These are phyloP conservation scores for Aspergillus sp. DNA, from an alignment of 2,329 filamentous ascomycete species.

Conservation along the genomic window DNA sequence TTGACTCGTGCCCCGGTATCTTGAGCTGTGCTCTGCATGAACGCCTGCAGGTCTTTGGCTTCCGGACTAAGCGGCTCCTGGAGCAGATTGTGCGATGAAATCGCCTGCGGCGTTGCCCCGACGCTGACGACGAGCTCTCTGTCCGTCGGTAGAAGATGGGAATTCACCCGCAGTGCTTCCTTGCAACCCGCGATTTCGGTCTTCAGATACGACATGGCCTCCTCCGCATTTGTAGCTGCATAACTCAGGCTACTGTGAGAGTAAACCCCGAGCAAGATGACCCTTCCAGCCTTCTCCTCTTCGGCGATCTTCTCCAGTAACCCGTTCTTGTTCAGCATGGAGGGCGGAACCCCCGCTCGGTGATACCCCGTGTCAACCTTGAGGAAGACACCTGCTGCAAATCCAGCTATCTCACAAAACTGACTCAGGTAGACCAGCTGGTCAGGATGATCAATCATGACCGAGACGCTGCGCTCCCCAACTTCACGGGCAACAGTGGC, in stretches of 20 bases:
- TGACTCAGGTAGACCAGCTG: conserved; percentile 56
- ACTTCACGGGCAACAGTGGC: conserved; percentile 56
- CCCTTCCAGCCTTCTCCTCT: conserved; percentile 25
- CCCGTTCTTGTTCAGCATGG: conserved; percentile 40
- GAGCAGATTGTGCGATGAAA: conserved; percentile 61
- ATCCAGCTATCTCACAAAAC: conserved; percentile 44
- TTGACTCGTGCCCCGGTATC: conserved; percentile 26
- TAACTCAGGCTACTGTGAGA: conserved; percentile 74
- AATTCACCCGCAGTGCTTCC: conserved; percentile 26
- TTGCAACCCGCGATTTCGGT: conserved; percentile 57
- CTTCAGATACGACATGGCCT: conserved; percentile 60
- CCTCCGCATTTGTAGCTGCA: conserved; percentile 50
- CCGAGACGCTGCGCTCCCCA: conserved; percentile 55
- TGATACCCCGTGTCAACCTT: conserved; percentile 74
- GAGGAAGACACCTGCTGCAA: conserved; percentile 59
- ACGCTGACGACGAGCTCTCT: conserved; percentile 60
- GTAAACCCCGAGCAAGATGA: conserved; percentile 64
- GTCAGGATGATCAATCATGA: conserved; percentile 68
- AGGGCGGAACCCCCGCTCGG: conserved; percentile 64
- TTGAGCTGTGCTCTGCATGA: conserved; percentile 20
- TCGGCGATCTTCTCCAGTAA: conserved; percentile 28
- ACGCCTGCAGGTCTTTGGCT: conserved; percentile 23
- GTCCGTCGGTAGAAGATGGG: conserved; percentile 11
- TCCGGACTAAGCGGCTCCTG: conserved; percentile 33
- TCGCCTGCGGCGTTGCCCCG: conserved; percentile 74